Evolutionary conservation across 2,329 filamentous ascomycete species (phyloP), one percentile per base, ranked within the genome.

Genomic region (Exophiala lecanii-corni): DNA sequence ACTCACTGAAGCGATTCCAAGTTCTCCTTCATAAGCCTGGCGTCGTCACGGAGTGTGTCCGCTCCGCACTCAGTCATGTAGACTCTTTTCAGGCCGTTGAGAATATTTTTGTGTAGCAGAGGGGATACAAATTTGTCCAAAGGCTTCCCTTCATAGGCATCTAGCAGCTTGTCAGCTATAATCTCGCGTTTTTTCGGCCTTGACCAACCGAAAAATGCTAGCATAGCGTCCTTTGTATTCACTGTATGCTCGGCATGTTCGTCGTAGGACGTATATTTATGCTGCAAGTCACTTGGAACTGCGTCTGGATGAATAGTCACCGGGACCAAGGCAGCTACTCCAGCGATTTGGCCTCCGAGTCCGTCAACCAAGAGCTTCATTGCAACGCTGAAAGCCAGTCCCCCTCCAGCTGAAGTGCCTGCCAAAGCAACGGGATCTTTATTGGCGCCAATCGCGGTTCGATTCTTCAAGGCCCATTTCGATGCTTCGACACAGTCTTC

Each of bases 321-420:
- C 10, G 65, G 65, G 4, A 62, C 59, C 10, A 63, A 44, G 2
- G 59, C 58, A 2, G 64, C 43, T 1, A 67, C 57, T 16, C 65
- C 65, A 4, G 59, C 54, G 3, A 67, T 28, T 2, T 55, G 45
- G 15, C 59, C 54, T 15, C 51, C 57, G 5, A 55, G 20, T 2
- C 60, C 63, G 12, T 59, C 55, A 36, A 67, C 63, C 31, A 66
- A 53, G 10, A 64, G 53, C 43, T 55, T 61, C 40, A 68, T 47
- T 12, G 63, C 64, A 10, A 55, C 42, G 4, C 55, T 58, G 6
- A 68, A 55, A 1, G 62, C 60, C 13, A 66, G 50, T 19, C 60
- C 57, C 2, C 53, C 64, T n/a, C 65, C 65, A n/a, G 65, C 65
- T 5, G 63, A 66, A 1, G 51, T 50, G 13, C 65, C 65, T 4